Base-by-base conservation (phyloP, 148 eudicot species). In the Arctostaphylos glauca region DNA sequence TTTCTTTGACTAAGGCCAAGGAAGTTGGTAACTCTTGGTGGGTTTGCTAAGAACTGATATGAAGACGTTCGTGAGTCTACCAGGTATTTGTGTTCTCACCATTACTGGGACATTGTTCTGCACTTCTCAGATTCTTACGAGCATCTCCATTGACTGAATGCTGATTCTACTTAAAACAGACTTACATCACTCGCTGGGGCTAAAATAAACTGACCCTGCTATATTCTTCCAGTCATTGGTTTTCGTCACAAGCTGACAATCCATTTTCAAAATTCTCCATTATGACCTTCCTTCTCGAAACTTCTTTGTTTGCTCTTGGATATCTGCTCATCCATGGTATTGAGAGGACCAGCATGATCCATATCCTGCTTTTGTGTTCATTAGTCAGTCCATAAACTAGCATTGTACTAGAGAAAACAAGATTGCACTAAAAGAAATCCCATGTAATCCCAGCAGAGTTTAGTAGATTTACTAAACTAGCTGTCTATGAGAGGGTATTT, bases 211-310 rank as follows among this genome's bases (percentile, higher is more conserved):
- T 84, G 84, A 96, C 99, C 91, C 79, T 92, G 86, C 86, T 93
- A 86, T 96, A 96, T 84, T 96, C 99, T 88, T 96, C 99, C 76
- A 96, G 87, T 98, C 99, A 96, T 75, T 91, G 90, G 84, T 94
- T 98, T 86, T 96, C 99, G 43, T 93, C 94, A 68, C 97, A 81
- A 83, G 97, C 97, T 86, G 93, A 48, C 58, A 31, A 90, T 92
- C 99, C 98, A 94, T 84, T 96, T 68, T 94, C 98, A 56, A 96
- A 94, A 90, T 92, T 93, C 83, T 94, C 98, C 95, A 94, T 94
- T 82, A 96, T 94, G 9, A 81, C 85, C 86, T 92, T 96, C 89
- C 99, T 88, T 88, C 98, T 94, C 41, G 76, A 88, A 76, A 97
- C 95, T 91, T 94, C 99, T 81, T 96, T 98, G 86, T 90, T 85